Base-by-base conservation (phyloP, 345 rosid genomes). In the Eucalyptus regnans region DNA sequence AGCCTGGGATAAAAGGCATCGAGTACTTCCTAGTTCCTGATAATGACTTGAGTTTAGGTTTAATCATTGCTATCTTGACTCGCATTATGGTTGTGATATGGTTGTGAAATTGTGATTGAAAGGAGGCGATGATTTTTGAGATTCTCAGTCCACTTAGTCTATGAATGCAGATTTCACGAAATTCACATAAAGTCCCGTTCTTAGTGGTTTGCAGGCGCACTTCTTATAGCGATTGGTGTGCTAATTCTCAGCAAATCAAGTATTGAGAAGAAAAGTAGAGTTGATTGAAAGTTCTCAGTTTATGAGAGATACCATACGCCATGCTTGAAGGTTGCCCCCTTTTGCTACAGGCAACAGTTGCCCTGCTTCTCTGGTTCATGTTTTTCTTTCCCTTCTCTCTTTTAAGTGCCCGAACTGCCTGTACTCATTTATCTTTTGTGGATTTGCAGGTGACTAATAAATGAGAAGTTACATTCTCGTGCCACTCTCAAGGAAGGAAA, bases 161-260 rank as follows among this genome's bases (percentile, higher is more conserved):
- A 49, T 49, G 12, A 50, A 48, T 27, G 37, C 20, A 50, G 37
- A 9, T 85, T 85, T 85, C 31, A 12, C 11, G 7, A 46, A 48
- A 4, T 14, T 85, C 12, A 85, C 41, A 85, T 25, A 17, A 43
- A 76, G 81, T 20, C n/a, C 33, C 5, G 3, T 81, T 46, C 68
- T n/a, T 86, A 97, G 99, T 97, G 99, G 98, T 94, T 97, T 94
- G 98, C 96, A 52, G 98, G 99, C 76, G 99, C 99, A 66, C 68
- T 94, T n/a, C 88, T 94, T 86, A 94, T 96, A 27, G 94, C 95
- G 9, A 87, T 94, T 56, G 99, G 99, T 12, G 98, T 95, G 87
- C 87, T 96, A 9, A 89, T 96, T 86, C 97, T 96, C 27, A 96
- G 95, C 91, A 96, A 95, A 86, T 97, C 99, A 31, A 96, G 95